Evolutionary conservation across 495 filamentous ascomycete genomes (phyloP), one percentile per base, ranked within the genome.

Genomic region (Pyrenula massariospora): DNA sequence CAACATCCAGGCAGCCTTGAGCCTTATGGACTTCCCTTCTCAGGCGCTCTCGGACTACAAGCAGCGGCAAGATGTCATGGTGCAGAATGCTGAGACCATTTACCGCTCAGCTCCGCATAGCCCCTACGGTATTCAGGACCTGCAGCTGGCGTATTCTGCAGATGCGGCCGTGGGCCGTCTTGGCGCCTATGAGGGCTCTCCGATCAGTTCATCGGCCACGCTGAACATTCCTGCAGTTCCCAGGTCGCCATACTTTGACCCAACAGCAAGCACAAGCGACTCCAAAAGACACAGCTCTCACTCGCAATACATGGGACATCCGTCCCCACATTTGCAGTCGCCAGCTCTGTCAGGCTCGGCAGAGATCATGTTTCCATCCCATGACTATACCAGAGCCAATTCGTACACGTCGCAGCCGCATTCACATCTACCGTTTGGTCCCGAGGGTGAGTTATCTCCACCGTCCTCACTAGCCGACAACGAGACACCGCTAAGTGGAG

Each of bases 21-120:
- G 61, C 0, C 54, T 74, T 19, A 73, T 75, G 68, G 72, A 75
- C 23, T 56, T 73, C 2, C 74, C 73, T 5, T 70, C 63, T 5
- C 65, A 71, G 49, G 60, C 66, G 12, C 63, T 71, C 8, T 61
- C 66, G 22, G 65, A 64, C 52, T 72, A 77, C 58, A 70, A 69
- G 52, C 19, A 63, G 59, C 49, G 64, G 66, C 42, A 52, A 52
- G 19, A 52, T 8, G 10, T 52, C 50, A 20, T 52, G 19, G 50
- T 24, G n/a, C 50, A 52, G 22, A 20, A 24, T 19, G 19, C 50
- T 52, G 19, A 52, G 22, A 11, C 42, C 19, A 5, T 42, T 15
- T 52, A 52, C 20, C 50, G 22, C n/a, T 20, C 50, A 10, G n/a
- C 50, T 52, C 50, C 50, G 8, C 50, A 52, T 20, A 52, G 50